Percentiles rank a stretch among this genome's conserved stretches.
Evolutionary conservation across 768 basidiomycete species (phyloP).

Genomic region (Phylloporus arenicola): DNA sequence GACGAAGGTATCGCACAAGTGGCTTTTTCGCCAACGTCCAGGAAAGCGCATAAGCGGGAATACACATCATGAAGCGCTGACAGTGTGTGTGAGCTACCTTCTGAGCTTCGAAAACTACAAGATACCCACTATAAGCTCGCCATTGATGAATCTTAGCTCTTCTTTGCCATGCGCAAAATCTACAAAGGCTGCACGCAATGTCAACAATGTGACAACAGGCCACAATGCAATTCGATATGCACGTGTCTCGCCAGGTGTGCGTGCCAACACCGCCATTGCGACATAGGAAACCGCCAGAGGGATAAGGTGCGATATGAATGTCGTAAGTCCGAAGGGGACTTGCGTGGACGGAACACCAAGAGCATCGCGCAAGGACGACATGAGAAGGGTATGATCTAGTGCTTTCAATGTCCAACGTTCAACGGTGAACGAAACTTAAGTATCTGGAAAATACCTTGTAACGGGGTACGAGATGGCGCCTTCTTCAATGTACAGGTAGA

Average conservation of each 20-base stretch:
- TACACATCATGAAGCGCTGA: slow-evolving; percentile 2
- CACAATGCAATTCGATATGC: background rate
- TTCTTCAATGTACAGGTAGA: too few relatives aligned
- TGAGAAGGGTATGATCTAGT: too few relatives aligned
- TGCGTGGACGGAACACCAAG: background rate
- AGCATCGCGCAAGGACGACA: background rate
- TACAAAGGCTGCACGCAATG: background rate
- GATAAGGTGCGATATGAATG: background rate
- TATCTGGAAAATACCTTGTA: too few relatives aligned
- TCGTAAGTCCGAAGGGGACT: background rate
- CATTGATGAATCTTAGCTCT: background rate
- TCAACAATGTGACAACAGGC: background rate
- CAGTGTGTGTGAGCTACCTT: background rate
- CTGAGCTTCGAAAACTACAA: background rate
- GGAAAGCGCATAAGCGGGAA: background rate
- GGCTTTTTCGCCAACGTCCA: background rate
- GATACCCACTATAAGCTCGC: background rate
- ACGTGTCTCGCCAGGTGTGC: background rate
- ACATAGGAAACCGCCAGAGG: background rate
- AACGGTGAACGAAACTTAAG: too few relatives aligned
- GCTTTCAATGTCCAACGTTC: too few relatives aligned
- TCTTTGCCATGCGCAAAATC: background rate
- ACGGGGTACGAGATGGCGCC: too few relatives aligned
- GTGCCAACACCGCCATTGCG: background rate
- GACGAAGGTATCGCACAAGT: background rate